Percentiles rank a stretch among this genome's conserved stretches.
phyloP scores from a whole-genome alignment of 306 rosid genomes.

The Nissolia schottii region DNA sequence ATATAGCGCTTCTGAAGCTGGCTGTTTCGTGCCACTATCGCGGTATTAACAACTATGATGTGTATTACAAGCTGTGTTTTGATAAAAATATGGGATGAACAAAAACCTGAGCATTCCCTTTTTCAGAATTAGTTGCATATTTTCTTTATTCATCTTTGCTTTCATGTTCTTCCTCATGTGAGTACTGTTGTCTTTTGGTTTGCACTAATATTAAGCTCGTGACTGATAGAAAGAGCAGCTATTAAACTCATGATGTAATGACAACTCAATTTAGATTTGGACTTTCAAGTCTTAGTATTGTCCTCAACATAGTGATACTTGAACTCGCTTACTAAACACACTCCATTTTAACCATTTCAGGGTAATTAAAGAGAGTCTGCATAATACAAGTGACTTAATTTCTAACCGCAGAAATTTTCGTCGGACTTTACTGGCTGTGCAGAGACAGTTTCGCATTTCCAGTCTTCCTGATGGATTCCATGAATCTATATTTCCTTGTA shows the following conservation, averaged over 20 bases:
- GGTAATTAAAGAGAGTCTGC: slow-evolving; percentile 41
- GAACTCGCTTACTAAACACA: not conserved
- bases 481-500: slow-evolving; percentile 59
- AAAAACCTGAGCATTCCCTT: not conserved
- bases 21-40: not conserved
- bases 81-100: not conserved
- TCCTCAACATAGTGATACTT: not conserved
- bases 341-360: slow-evolving; percentile 42
- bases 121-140: not conserved
- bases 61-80: not conserved
- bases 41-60: not conserved
- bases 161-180: not conserved
- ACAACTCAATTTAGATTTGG: not conserved
- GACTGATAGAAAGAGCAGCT: slow-evolving; percentile 8
- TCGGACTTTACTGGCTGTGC: slow-evolving; percentile 28
- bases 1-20: not conserved
- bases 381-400: slow-evolving; percentile 52
- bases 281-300: not conserved
- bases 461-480: slow-evolving; percentile 41
- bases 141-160: not conserved
- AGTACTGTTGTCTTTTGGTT: not conserved
- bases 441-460: slow-evolving; percentile 33
- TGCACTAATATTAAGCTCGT: not conserved
- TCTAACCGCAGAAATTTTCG: slow-evolving; percentile 43
- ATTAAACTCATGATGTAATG: not conserved